phyloP scores from a whole-genome alignment of 768 basidiomycete species.

The Amanita rubescens region DNA sequence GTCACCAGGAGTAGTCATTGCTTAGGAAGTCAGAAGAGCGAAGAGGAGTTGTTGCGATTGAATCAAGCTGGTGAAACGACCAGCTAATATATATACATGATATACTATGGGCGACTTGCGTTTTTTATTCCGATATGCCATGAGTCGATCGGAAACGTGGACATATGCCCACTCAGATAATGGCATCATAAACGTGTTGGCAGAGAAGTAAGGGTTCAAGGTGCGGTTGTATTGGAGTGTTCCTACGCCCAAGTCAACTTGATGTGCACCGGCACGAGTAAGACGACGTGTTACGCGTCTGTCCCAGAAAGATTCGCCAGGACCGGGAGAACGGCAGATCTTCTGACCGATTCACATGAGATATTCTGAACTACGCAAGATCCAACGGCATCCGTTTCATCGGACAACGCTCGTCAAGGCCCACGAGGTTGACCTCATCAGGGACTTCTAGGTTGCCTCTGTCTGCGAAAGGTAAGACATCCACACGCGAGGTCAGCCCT shows the following conservation, averaged over 20 bases:
- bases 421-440: slow-evolving; percentile 15
- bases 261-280: neutral
- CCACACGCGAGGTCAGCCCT: slow-evolving; percentile 2
- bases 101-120: slow-evolving; percentile 37
- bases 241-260: slow-evolving; percentile 36
- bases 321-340: neutral
- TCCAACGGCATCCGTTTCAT: slow-evolving; percentile 18
- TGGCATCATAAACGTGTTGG: slow-evolving; percentile 67
- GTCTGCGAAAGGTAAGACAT: slow-evolving; percentile 1
- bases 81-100: slow-evolving; percentile 17
- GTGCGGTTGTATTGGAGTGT: slow-evolving; percentile 64
- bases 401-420: slow-evolving; percentile 20
- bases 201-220: slow-evolving; percentile 57
- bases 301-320: slow-evolving; percentile 3
- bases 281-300: slow-evolving; percentile 1
- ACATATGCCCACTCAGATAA: slow-evolving; percentile 57
- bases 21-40: slow-evolving; percentile 21
- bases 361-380: slow-evolving; percentile 20
- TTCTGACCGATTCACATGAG: slow-evolving; percentile 2
- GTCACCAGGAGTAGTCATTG: slow-evolving; percentile 27
- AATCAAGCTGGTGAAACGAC: slow-evolving; percentile 3
- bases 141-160: slow-evolving; percentile 74
- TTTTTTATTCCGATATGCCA: slow-evolving; percentile 27
- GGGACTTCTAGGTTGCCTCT: neutral
- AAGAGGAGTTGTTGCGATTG: slow-evolving; percentile 18